A percentile compares a stretch with the other conserved stretches of the same genome.
Conservation (phyloP, 805 yeast genomes). For the Metschnikowia cerradonensis region DNA sequence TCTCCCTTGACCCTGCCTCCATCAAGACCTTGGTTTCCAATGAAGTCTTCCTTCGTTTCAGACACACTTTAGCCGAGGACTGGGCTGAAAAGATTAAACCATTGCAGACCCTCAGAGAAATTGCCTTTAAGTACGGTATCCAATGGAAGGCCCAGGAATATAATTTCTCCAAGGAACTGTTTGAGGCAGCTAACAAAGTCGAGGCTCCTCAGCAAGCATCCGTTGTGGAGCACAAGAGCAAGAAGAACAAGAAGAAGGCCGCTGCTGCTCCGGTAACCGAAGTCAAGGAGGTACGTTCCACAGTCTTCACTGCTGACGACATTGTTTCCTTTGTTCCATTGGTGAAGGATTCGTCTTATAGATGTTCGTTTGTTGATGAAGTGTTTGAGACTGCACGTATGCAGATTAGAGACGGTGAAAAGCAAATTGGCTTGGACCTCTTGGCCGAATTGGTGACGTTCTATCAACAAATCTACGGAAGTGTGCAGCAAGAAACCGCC, state of each 20-base stretch:
- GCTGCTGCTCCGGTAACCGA: background rate
- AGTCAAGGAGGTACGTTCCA: conserved; percentile 20
- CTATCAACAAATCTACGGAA: conserved; percentile 80
- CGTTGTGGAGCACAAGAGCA: conserved; percentile 20
- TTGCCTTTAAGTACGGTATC: conserved; percentile 76
- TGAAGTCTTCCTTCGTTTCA: conserved; percentile 61
- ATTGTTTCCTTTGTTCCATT: conserved; percentile 67
- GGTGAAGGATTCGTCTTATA: conserved; percentile 66
- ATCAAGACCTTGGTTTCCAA: conserved; percentile 43
- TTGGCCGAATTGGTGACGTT: conserved; percentile 67
- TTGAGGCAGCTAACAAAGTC: conserved; percentile 26
- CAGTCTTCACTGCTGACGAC: conserved; percentile 57
- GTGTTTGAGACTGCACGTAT: conserved; percentile 61
- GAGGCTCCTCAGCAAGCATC: conserved; percentile 19
- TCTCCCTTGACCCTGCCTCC: conserved; percentile 42
- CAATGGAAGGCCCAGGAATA: conserved; percentile 67
- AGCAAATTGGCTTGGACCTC: conserved; percentile 56
- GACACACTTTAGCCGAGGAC: conserved; percentile 48
- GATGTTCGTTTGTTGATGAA: conserved; percentile 68
- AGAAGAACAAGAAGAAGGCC: conserved; percentile 29
- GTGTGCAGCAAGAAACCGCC: conserved; percentile 75
- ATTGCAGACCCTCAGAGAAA: conserved; percentile 58
- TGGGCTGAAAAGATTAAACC: conserved; percentile 44
- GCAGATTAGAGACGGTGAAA: conserved; percentile 38
- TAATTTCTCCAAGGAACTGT: conserved; percentile 42